phyloP scores from a whole-genome alignment of 306 rosid genomes.

The Vigna nakashimae region DNA sequence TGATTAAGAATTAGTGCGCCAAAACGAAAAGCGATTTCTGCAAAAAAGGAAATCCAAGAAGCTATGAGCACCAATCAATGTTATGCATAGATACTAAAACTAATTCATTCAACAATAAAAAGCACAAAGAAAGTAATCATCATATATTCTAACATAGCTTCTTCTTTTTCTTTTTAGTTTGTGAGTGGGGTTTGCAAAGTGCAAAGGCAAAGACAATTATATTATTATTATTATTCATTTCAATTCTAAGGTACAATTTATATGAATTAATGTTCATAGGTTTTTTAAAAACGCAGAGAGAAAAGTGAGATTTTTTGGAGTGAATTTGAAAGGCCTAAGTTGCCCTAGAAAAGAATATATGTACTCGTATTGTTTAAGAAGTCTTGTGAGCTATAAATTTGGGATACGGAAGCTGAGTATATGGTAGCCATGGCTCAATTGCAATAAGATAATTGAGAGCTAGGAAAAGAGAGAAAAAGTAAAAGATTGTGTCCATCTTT shows the following conservation, averaged over 20 bases:
- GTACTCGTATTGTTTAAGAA: background rate
- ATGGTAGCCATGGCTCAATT: background rate
- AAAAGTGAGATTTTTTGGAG: constrained; percentile 26
- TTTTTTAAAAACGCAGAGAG: constrained; percentile 37
- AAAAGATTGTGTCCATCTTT: background rate
- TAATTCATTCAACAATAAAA: background rate
- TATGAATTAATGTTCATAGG: constrained; percentile 3
- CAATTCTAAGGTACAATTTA: background rate
- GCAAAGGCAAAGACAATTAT: background rate
- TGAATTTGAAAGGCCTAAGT: constrained; percentile 26
- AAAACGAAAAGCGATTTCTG: background rate
- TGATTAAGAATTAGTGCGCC: constrained; percentile 14
- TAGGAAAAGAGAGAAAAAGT: background rate
- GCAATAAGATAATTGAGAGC: background rate
- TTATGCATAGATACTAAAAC: constrained; percentile 28
- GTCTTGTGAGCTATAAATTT: background rate
- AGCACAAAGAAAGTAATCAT: background rate
- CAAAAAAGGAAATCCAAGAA: constrained; percentile 45
- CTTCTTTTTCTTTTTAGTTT: background rate
- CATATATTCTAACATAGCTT: background rate
- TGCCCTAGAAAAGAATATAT: background rate
- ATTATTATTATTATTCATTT: background rate
- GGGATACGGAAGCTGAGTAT: constrained; percentile 36
- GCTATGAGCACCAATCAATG: constrained; percentile 48
- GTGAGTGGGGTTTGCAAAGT: constrained; percentile 38